phyloP scores from a whole-genome alignment of 345 rosid genomes.

The Sonneratia alba region DNA sequence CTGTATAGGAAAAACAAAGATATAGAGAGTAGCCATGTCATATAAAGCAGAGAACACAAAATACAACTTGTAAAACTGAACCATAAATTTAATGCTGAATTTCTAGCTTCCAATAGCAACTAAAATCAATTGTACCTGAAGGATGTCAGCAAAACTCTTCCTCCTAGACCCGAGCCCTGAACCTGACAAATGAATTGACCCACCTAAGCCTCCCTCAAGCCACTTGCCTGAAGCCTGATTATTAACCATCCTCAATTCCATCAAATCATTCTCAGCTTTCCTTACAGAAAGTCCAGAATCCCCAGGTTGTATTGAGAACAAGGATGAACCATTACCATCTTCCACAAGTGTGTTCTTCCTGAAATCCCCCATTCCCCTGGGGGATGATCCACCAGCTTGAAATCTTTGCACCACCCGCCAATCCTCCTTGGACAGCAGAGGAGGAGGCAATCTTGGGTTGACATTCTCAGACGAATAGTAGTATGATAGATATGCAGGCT shows the following conservation, averaged over 20 bases:
- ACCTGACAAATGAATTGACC: slow-evolving; percentile 27
- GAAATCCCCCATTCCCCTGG: slow-evolving; percentile 47
- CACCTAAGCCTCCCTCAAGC: slow-evolving; percentile 36
- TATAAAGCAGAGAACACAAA: neutral
- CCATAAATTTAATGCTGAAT: neutral
- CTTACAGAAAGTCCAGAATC: slow-evolving; percentile 39
- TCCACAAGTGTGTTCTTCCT: slow-evolving; percentile 31
- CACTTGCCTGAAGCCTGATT: slow-evolving; percentile 39
- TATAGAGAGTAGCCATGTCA: neutral
- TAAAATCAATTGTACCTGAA: slow-evolving; percentile 45
- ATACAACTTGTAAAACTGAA: neutral
- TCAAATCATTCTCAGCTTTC: slow-evolving; percentile 55
- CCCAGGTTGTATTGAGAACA: slow-evolving; percentile 72
- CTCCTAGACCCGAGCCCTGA: slow-evolving; percentile 61
- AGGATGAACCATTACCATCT: slow-evolving; percentile 34
- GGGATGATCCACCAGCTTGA: slow-evolving; percentile 45
- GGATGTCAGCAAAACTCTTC: slow-evolving; percentile 95
- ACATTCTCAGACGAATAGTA: slow-evolving; percentile 69
- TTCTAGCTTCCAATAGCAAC: neutral
- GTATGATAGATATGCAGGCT: slow-evolving; percentile 68
- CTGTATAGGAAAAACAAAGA: neutral
- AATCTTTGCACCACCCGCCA: slow-evolving; percentile 85
- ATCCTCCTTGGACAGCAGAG: slow-evolving; percentile 76
- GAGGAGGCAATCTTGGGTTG: slow-evolving; percentile 85
- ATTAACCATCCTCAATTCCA: slow-evolving; percentile 50